A percentile compares a stretch with the other conserved stretches of the same genome.
phyloP scores from a whole-genome alignment of 148 eudicot genomes.

The Vaccinium myrtillus region DNA sequence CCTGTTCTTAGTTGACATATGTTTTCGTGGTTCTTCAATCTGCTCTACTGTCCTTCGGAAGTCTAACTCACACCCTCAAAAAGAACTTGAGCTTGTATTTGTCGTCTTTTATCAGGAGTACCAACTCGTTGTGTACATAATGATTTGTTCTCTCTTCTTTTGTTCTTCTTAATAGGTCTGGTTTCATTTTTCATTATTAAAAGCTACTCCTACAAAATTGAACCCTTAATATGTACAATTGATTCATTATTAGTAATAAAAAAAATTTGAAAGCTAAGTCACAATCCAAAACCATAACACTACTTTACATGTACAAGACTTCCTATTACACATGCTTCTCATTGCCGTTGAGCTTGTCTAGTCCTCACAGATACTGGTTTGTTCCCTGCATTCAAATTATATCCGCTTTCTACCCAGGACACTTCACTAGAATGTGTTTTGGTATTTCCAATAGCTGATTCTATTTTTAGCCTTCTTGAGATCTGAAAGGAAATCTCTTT shows the following conservation, averaged over 20 bases:
- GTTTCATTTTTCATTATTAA: too few species aligned
- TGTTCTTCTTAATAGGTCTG: too few species aligned
- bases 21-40: too few species aligned
- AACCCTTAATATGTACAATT: not conserved
- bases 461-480: slow-evolving; percentile 22
- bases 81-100: too few species aligned
- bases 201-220: not conserved
- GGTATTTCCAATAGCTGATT: slow-evolving; percentile 15
- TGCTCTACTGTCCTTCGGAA: too few species aligned
- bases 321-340: slow-evolving; percentile 13
- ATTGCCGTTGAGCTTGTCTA: slow-evolving; percentile 26
- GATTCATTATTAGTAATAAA: not conserved
- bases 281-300: slow-evolving; percentile 5
- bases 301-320: not conserved
- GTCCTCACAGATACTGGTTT: slow-evolving; percentile 64
- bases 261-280: not conserved
- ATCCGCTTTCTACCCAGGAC: slow-evolving; percentile 11
- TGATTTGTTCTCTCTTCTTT: too few species aligned
- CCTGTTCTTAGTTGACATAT: too few species aligned
- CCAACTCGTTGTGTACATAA: too few species aligned
- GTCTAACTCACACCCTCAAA: too few species aligned
- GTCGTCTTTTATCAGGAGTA: too few species aligned
- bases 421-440: slow-evolving; percentile 16
- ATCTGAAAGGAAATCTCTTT: slow-evolving; percentile 22
- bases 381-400: slow-evolving; percentile 20